phyloP scores from a whole-genome alignment of 805 yeast species.

The Ogataea siamensis region DNA sequence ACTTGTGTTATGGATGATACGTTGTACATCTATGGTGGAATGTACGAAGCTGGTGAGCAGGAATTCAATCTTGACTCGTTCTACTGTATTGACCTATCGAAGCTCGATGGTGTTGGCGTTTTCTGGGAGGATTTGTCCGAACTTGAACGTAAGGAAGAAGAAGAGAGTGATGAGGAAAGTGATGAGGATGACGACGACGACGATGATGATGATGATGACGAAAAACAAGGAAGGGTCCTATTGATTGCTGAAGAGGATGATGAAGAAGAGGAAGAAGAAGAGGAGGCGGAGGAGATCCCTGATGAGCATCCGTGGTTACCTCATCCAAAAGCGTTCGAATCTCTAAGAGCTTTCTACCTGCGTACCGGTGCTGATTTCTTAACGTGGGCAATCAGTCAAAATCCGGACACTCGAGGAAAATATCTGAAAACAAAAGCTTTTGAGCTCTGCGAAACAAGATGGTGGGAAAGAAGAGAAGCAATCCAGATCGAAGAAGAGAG shows the following conservation, averaged over 20 bases:
- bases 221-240: constrained; percentile 43
- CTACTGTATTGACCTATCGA: constrained; percentile 81
- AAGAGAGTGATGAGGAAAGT: constrained; percentile 65
- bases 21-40: constrained; percentile 84
- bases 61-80: constrained; percentile 84
- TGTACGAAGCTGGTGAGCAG: constrained; percentile 83
- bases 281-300: constrained; percentile 63
- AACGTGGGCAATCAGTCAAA: constrained; percentile 89
- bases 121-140: constrained; percentile 85
- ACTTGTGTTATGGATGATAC: constrained; percentile 83
- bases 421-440: constrained; percentile 85
- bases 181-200: constrained; percentile 70
- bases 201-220: constrained; percentile 63
- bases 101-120: constrained; percentile 81
- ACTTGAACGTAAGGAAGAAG: constrained; percentile 50
- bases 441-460: constrained; percentile 87
- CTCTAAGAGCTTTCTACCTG: constrained; percentile 76
- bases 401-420: constrained; percentile 84
- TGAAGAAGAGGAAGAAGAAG: constrained; percentile 69
- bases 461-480: constrained; percentile 98
- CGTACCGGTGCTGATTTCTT: constrained; percentile 85
- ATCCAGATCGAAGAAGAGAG: constrained; percentile 85
- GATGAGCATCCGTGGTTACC: constrained; percentile 97
- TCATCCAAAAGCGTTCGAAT: constrained; percentile 92
- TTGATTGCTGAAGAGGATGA: constrained; percentile 44